Evolutionary conservation across 257 asterid genomes (phyloP).

Genomic region (Solanum etuberosum): DNA sequence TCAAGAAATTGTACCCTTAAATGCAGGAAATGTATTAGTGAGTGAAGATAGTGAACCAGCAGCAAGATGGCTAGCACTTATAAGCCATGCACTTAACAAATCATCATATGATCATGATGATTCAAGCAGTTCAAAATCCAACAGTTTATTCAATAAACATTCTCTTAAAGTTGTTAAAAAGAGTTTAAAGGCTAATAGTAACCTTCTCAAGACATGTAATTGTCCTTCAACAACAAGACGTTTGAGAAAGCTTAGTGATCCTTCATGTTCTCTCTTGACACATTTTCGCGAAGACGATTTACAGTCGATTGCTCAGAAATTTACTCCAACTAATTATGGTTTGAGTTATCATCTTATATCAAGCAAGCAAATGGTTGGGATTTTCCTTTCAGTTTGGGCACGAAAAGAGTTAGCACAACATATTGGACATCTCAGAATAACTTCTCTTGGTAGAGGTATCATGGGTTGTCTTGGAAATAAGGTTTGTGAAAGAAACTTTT

Average conservation of each 20-base stretch:
- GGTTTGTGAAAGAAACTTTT: slow-evolving; percentile 23
- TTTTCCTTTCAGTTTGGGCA: slow-evolving; percentile 74
- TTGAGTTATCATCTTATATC: slow-evolving; percentile 49
- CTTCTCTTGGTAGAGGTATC: slow-evolving; percentile 86
- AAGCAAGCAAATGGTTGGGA: slow-evolving; percentile 91
- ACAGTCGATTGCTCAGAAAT: slow-evolving; percentile 15
- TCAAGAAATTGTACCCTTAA: slow-evolving; percentile 90
- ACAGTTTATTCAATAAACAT: slow-evolving; percentile 38
- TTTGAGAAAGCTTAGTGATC: slow-evolving; percentile 29
- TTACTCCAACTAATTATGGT: slow-evolving; percentile 18
- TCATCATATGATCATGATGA: slow-evolving; percentile 35
- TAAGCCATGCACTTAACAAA: slow-evolving; percentile 77
- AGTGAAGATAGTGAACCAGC: slow-evolving; percentile 93
- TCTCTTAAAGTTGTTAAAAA: slow-evolving; percentile 47
- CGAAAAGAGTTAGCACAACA: slow-evolving; percentile 49
- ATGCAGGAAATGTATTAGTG: slow-evolving; percentile 80
- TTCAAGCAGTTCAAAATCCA: slow-evolving; percentile 19
- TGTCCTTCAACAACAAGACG: slow-evolving; percentile 24
- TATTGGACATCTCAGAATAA: slow-evolving; percentile 60
- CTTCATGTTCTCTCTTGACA: slow-evolving; percentile 10
- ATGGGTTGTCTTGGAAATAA: slow-evolving; percentile 94
- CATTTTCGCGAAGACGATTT: slow-evolving; percentile 10
- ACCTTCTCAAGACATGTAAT: slow-evolving; percentile 45
- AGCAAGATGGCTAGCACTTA: slow-evolving; percentile 77
- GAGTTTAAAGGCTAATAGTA: slow-evolving; percentile 38